A percentile compares a stretch with the other conserved stretches of the same genome.
Conservation (phyloP, 1,139 yeast genomes). For the Yamadazyma atlantica region DNA sequence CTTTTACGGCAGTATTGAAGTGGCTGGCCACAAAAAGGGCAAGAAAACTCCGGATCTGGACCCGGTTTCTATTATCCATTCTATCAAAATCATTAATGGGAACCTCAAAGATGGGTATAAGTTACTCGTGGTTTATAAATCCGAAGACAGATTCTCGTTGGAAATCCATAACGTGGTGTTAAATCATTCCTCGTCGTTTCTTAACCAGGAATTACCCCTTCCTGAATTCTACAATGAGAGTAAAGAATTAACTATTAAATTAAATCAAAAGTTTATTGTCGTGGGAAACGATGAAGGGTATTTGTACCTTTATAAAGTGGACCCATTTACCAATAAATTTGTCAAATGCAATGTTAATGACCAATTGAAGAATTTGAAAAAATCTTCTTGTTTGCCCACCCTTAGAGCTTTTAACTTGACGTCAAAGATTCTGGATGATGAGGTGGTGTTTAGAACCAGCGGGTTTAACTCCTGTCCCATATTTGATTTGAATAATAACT, state of each 20-base stretch:
- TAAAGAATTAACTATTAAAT: constrained; percentile 21
- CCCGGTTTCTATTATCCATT: constrained; percentile 2
- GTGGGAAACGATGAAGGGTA: constrained; percentile 27
- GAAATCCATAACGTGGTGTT: constrained; percentile 4
- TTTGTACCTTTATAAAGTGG: constrained; percentile 18
- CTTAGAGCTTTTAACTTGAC: constrained; percentile 16
- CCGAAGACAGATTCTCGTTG: background rate
- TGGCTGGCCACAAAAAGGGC: background rate
- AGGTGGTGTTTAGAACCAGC: constrained; percentile 33
- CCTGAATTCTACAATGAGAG: constrained; percentile 8
- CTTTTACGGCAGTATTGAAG: constrained; percentile 21
- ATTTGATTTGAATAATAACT: constrained; percentile 51
- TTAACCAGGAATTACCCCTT: constrained; percentile 10
- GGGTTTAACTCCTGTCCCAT: constrained; percentile 37
- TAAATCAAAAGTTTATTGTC: constrained; percentile 21
- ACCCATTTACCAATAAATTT: constrained; percentile 5
- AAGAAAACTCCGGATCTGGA: background rate
- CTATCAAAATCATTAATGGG: constrained; percentile 7
- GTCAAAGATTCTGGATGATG: constrained; percentile 18
- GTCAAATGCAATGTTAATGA: constrained; percentile 21
- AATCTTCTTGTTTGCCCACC: constrained; percentile 26
- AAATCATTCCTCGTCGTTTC: background rate
- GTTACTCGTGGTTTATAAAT: constrained; percentile 5
- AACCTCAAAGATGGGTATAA: constrained; percentile 6
- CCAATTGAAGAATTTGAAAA: constrained; percentile 21